phyloP scores from a whole-genome alignment of 495 filamentous ascomycete species.

The Evernia prunastri region DNA sequence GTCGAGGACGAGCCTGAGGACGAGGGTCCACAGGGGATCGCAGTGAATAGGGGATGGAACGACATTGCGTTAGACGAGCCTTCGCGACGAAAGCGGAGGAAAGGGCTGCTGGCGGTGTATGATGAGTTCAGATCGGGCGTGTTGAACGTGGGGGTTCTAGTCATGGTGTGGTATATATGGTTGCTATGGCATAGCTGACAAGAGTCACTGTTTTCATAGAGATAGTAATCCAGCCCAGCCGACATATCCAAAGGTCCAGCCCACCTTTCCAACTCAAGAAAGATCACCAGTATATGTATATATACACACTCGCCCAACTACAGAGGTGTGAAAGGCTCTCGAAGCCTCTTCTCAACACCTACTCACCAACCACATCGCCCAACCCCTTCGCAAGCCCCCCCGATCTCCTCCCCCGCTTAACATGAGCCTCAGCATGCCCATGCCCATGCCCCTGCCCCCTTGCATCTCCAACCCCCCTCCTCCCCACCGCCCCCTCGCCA shows the following conservation, averaged over 20 bases:
- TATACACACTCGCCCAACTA: too few relatives aligned
- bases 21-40: neutral
- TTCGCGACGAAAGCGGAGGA: slow-evolving; percentile 18
- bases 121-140: slow-evolving; percentile 32
- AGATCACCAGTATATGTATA: too few relatives aligned
- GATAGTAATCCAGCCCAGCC: too few relatives aligned
- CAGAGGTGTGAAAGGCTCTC: neutral
- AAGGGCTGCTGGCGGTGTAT: slow-evolving; percentile 21
- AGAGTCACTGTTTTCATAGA: neutral
- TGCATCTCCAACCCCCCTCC: too few relatives aligned
- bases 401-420: neutral
- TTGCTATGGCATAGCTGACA: slow-evolving; percentile 47
- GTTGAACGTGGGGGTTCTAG: slow-evolving; percentile 39
- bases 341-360: neutral
- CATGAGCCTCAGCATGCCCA: too few relatives aligned
- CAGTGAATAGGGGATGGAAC: slow-evolving; percentile 16
- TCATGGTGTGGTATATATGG: slow-evolving; percentile 45
- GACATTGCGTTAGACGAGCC: slow-evolving; percentile 22
- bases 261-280: too few relatives aligned
- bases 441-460: too few relatives aligned
- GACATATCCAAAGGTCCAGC: too few relatives aligned
- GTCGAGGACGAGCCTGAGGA: slow-evolving; percentile 12
- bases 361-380: neutral
- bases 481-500: too few relatives aligned
- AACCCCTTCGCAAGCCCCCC: neutral